These are phyloP conservation scores for Lagerstroemia speciosa DNA, from an alignment of 345 rosid species.

Conservation along the genomic window DNA sequence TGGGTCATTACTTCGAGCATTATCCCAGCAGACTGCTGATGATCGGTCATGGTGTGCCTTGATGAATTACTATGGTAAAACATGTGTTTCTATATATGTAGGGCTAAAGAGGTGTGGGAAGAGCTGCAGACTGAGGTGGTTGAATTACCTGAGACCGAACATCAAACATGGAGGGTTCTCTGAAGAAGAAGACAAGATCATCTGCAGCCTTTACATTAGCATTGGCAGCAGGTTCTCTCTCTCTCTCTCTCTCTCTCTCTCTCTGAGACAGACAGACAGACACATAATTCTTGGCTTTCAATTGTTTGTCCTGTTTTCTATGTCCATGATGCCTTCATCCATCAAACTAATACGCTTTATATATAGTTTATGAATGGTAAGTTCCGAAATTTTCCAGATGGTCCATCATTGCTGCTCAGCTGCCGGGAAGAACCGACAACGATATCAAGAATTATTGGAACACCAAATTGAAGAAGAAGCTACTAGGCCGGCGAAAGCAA, in stretches of 20 bases:
- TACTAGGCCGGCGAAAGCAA: conserved; percentile 14
- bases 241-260: conserved; percentile 1
- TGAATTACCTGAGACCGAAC: conserved; percentile 94
- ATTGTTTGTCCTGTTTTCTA: conserved; percentile 11
- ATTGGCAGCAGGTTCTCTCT: conserved; percentile 87
- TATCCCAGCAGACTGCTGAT: background rate
- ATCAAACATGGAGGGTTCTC: conserved; percentile 98
- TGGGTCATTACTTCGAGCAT: too few relatives aligned
- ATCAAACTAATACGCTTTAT: background rate
- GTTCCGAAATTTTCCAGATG: conserved; percentile 8
- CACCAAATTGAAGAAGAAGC: conserved; percentile 17
- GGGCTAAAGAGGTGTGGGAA: conserved; percentile 98
- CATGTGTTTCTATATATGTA: conserved; percentile 10
- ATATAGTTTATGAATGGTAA: background rate
- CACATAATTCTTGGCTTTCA: conserved; percentile 1
- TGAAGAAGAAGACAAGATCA: conserved; percentile 98
- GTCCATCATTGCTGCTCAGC: conserved; percentile 17
- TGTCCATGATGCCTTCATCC: conserved; percentile 8
- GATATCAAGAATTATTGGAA: conserved; percentile 21
- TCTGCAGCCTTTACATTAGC: conserved; percentile 96
- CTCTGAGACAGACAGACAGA: too few relatives aligned
- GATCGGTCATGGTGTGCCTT: background rate
- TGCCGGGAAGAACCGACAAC: conserved; percentile 16
- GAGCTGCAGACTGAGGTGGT: conserved; percentile 98
- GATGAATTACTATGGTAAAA: background rate